phyloP scores from a whole-genome alignment of 1,284 basidiomycete species.

The Dichomitus squalens region DNA sequence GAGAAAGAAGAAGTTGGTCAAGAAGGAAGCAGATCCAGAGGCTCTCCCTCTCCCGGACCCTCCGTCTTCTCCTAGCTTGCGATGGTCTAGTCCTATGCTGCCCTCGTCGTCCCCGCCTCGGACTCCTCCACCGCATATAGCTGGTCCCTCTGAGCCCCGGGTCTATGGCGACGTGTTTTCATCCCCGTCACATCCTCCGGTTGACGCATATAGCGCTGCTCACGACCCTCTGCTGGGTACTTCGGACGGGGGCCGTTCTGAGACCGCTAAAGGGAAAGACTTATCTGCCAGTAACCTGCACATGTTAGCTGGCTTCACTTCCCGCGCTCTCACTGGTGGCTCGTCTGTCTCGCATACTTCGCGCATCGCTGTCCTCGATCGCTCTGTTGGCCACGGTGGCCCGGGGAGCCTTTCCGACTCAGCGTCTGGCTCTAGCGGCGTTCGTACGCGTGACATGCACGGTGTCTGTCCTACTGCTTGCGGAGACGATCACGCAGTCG shows the following conservation, averaged over 20 bases:
- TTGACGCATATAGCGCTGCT: not conserved
- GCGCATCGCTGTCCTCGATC: not conserved
- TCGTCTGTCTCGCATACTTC: not conserved
- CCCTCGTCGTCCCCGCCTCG: conserved; percentile 3
- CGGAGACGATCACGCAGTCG: not conserved
- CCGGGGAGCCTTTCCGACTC: not conserved
- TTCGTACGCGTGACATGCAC: not conserved
- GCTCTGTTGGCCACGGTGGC: no score
- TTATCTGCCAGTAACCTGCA: no score
- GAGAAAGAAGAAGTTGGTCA: not conserved
- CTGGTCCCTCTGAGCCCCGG: not conserved
- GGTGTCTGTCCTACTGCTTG: not conserved
- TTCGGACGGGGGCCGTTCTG: no score
- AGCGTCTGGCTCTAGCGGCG: not conserved
- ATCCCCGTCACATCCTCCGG: not conserved
- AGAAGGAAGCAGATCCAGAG: not conserved
- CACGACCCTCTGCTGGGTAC: not conserved
- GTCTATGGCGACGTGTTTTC: not conserved
- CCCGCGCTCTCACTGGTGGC: not conserved
- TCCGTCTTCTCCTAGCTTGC: not conserved
- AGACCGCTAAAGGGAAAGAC: not conserved
- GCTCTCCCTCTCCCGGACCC: not conserved
- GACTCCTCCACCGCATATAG: conserved; percentile 1
- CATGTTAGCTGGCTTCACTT: no score
- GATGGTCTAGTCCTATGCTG: conserved; percentile 1